phyloP scores from a whole-genome alignment of 2,329 filamentous ascomycete species.

The Xylariaceae sp. region DNA sequence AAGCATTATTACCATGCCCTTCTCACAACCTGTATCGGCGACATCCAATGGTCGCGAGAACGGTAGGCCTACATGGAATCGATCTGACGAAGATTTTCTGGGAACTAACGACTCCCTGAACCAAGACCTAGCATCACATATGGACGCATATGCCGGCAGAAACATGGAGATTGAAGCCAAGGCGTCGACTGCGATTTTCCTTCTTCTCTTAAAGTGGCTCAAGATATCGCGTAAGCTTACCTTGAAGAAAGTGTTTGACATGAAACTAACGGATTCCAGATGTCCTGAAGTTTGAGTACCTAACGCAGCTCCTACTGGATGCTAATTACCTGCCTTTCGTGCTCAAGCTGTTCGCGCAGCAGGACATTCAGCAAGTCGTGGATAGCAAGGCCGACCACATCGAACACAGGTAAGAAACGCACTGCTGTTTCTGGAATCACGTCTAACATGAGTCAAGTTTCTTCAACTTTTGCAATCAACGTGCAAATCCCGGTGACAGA shows the following conservation, averaged over 20 bases:
- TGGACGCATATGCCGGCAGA: conserved; percentile 70
- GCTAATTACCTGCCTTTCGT: conserved; percentile 92
- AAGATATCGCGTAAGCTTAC: conserved; percentile 76
- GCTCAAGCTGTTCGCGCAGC: conserved; percentile 87
- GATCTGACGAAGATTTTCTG: conserved; percentile 30
- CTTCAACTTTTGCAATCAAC: conserved; percentile 77
- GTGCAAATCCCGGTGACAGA: conserved; percentile 29
- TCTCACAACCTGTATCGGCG: conserved; percentile 39
- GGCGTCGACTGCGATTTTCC: conserved; percentile 80
- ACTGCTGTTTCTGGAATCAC: background rate
- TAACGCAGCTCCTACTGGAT: conserved; percentile 88
- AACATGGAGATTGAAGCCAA: conserved; percentile 85
- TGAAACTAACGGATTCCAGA: no score
- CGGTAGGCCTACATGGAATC: conserved; percentile 34
- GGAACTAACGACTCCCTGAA: conserved; percentile 31
- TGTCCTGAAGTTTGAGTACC: conserved; percentile 89
- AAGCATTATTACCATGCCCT: conserved; percentile 64
- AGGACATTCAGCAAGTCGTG: conserved; percentile 86
- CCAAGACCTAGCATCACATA: conserved; percentile 42
- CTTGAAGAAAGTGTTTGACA: no score
- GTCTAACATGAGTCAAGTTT: conserved; percentile 52
- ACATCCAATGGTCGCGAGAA: conserved; percentile 38
- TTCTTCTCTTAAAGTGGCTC: conserved; percentile 93
- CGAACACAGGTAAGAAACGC: conserved; percentile 72
- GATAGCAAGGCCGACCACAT: conserved; percentile 79